Base-by-base conservation (phyloP, 1,139 yeast species). In the Zygosaccharomyces pseudobailii region DNA sequence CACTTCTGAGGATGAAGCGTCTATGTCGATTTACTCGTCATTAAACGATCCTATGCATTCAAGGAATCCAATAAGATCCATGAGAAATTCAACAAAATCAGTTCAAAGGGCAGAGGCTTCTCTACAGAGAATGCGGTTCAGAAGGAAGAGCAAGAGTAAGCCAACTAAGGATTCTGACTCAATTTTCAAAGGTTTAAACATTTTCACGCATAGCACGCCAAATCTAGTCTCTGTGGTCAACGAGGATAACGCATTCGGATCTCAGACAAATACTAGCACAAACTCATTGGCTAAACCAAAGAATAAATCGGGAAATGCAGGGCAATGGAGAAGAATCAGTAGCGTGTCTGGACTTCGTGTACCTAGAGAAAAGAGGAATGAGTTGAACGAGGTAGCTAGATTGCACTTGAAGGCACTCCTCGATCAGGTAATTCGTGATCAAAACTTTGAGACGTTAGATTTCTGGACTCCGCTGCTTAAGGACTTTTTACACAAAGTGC, bases 81-180 rank as follows among this genome's bases (percentile, higher is more conserved):
- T 66, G 23, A 66, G 74, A 45, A 68, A 64, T 37, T 64, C 68
- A 17, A 67, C 69, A 5, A 68, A 80, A 50, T 79, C 84, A 4
- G 71, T 74, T 36, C 87, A 80, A 54, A 69, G 87, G 54, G 87
- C 87, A 0, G 82, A 80, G 59, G 87, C 87, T 0, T 80, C 86
- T 0, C 65, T 83, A 36, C 75, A 79, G 51, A 71, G 89, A 63
- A 80, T 82, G 74, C 73, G 79, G 52, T 77, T 79, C 33, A 69
- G 86, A 50, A 67, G 87, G 49, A 75, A 75, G 58, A 78, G 81
- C 48, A 78, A 75, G 55, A 73, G 79, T 31, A 68, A 71, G 5
- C 58, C 70, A 22, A 52, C 48, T 8, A 48, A 50, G n/a, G 50
- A 47, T 36, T 47, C 52, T 6, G 53, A 48, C 13, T 47, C 58